Evolutionary conservation across 345 rosid genomes (phyloP).

Genomic region (Erodium maritimum): DNA sequence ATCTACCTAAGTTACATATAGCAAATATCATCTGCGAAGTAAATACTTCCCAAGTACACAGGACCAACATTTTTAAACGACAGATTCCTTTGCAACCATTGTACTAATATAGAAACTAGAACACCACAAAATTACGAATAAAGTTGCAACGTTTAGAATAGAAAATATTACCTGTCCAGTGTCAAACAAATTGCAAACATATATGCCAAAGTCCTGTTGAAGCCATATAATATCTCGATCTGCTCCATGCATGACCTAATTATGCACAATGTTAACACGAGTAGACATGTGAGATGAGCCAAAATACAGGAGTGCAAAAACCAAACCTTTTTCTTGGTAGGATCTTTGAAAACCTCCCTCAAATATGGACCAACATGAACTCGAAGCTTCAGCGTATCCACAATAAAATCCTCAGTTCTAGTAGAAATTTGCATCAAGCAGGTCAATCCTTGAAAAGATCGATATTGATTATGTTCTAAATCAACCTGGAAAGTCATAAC

Average conservation of each 20-base stretch:
- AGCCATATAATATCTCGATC: constrained; percentile 92
- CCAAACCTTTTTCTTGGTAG: constrained; percentile 75
- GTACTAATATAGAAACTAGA: neutral
- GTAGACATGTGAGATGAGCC: constrained; percentile 6
- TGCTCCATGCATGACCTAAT: constrained; percentile 97
- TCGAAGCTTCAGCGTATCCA: constrained; percentile 81
- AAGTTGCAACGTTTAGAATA: neutral
- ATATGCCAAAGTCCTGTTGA: constrained; percentile 95
- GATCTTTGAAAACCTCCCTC: constrained; percentile 83
- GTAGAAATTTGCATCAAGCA: constrained; percentile 98
- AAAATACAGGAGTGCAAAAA: constrained; percentile 1
- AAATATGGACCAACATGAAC: constrained; percentile 73
- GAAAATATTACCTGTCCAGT: constrained; percentile 81
- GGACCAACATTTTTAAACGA: neutral
- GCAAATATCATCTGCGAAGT: neutral
- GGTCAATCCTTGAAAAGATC: constrained; percentile 89
- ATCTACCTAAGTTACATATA: neutral
- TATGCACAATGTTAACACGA: constrained; percentile 20
- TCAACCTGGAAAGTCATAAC: constrained; percentile 51
- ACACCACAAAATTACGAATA: neutral
- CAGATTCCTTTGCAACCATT: neutral
- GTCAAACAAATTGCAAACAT: constrained; percentile 90
- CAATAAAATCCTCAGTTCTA: constrained; percentile 71
- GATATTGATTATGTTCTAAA: constrained; percentile 93
- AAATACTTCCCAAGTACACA: neutral